Percentiles rank a stretch among this genome's conserved stretches.
Conservation (phyloP, 2,329 filamentous ascomycete species). For the Teratosphaeria destructans region DNA sequence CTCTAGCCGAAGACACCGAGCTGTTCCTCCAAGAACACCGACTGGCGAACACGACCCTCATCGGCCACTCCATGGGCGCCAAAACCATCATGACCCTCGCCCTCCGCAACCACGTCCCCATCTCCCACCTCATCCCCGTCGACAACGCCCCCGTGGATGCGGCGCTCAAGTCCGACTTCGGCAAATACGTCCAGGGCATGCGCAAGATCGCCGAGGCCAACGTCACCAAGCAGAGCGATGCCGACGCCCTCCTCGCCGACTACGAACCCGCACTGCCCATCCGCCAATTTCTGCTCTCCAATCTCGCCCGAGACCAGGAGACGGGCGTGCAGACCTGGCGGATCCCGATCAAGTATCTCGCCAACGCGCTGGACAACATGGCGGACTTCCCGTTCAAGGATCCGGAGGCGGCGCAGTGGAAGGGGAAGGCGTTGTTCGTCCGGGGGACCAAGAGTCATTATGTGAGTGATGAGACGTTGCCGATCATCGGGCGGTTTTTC, state of each 20-base stretch:
- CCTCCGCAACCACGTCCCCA: constrained; percentile 54
- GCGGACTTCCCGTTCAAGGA: constrained; percentile 82
- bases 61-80: constrained; percentile 95
- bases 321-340: constrained; percentile 56
- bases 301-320: constrained; percentile 51
- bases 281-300: constrained; percentile 85
- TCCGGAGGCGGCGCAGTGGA: constrained; percentile 56
- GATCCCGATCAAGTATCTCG: constrained; percentile 65
- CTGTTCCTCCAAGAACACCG: constrained; percentile 64
- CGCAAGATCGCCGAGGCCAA: constrained; percentile 60
- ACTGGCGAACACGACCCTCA: constrained; percentile 62
- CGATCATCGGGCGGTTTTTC: constrained; percentile 73
- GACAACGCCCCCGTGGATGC: constrained; percentile 89
- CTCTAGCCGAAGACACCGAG: constrained; percentile 75
- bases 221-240: constrained; percentile 61
- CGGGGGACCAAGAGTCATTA: constrained; percentile 67
- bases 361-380: constrained; percentile 58
- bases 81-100: constrained; percentile 87
- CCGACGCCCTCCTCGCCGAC: constrained; percentile 64
- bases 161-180: constrained; percentile 62
- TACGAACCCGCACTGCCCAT: constrained; percentile 68
- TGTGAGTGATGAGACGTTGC: constrained; percentile 68
- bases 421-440: constrained; percentile 72
- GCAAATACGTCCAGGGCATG: constrained; percentile 76
- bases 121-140: constrained; percentile 67